These are phyloP conservation scores for Solanum clarkiae DNA, from an alignment of 257 asterid species.

Conservation along the genomic window DNA sequence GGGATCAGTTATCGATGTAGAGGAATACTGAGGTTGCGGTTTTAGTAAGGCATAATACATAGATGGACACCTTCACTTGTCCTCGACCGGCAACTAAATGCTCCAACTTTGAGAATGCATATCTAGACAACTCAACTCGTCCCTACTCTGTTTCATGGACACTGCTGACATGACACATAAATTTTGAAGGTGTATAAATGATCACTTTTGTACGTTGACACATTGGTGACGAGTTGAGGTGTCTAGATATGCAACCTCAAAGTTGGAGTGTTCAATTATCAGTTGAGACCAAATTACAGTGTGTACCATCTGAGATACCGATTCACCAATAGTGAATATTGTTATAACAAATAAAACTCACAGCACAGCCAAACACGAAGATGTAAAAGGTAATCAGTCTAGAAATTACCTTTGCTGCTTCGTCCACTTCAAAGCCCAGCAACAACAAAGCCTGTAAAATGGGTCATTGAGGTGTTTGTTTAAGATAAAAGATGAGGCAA, in stretches of 20 bases:
- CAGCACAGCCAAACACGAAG: not conserved
- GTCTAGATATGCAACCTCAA: not conserved
- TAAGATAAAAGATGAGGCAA: not conserved
- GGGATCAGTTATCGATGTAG: not conserved
- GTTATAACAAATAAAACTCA: not conserved
- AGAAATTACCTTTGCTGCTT: constrained; percentile 48
- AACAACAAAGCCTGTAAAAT: constrained; percentile 65
- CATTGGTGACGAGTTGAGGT: not conserved
- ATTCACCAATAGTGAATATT: not conserved
- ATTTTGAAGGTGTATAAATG: not conserved
- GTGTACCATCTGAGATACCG: not conserved
- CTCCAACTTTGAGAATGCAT: not conserved
- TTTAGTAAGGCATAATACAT: not conserved
- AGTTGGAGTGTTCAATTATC: too few species aligned
- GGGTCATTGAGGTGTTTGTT: not conserved
- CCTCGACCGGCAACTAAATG: not conserved
- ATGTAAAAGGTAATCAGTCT: not conserved
- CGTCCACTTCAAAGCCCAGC: constrained; percentile 69
- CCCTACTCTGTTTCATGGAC: not conserved
- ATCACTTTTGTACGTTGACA: not conserved
- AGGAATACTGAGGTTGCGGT: too few species aligned
- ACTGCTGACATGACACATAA: not conserved
- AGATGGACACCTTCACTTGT: not conserved
- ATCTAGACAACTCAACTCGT: not conserved
- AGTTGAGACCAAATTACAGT: not conserved